Evolutionary conservation across 2,329 filamentous ascomycete species (phyloP).

Genomic region (Penicillium sp.): DNA sequence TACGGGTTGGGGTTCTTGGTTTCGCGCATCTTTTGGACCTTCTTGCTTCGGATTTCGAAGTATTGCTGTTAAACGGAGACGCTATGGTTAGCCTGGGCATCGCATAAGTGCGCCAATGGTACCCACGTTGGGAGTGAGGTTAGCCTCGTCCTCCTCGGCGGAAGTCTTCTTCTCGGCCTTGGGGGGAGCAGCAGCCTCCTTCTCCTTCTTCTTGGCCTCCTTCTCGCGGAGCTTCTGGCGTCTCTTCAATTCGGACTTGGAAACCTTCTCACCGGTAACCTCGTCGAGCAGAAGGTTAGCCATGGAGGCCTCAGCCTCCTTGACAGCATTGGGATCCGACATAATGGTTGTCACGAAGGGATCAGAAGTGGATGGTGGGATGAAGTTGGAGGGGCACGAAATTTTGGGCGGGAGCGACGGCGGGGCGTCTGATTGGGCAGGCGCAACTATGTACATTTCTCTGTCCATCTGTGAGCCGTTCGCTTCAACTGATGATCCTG

Average conservation of each 20-base stretch:
- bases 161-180: conserved; percentile 58
- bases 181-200: conserved; percentile 64
- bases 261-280: conserved; percentile 81
- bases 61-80: conserved; percentile 60
- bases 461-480: not conserved
- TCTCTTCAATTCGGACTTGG: conserved; percentile 90
- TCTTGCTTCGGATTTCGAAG: conserved; percentile 89
- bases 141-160: conserved; percentile 61
- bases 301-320: conserved; percentile 48
- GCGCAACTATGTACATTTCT: conserved; percentile 5
- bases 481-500: not conserved
- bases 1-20: conserved; percentile 76
- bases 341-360: conserved; percentile 27
- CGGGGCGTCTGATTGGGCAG: conserved; percentile 26
- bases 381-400: conserved; percentile 24
- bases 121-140: conserved; percentile 69
- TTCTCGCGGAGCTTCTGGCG: conserved; percentile 84
- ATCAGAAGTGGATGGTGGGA: conserved; percentile 22
- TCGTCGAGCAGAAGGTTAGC: conserved; percentile 82
- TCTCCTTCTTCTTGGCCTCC: conserved; percentile 84
- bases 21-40: conserved; percentile 70
- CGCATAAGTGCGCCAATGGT: not conserved
- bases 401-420: conserved; percentile 33
- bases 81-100: conserved; percentile 9
- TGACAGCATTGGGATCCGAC: conserved; percentile 40